Conservation (phyloP, 169 alveolate genomes). For the Theileria parva region DNA sequence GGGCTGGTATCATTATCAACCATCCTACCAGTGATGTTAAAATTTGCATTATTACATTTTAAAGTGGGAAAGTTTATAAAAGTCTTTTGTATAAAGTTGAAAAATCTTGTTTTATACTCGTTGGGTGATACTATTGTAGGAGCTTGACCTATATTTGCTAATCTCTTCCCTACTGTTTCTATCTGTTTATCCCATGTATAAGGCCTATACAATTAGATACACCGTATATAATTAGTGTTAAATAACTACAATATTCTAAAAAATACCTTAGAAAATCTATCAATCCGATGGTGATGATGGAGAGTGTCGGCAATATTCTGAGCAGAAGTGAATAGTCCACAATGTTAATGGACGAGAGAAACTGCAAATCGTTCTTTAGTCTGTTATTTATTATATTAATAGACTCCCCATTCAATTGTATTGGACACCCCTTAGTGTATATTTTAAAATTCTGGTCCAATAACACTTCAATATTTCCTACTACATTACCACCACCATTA, state of each 20-base stretch:
- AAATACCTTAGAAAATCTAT: constrained; percentile 55
- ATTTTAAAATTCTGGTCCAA: constrained; percentile 62
- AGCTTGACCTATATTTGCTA: constrained; percentile 63
- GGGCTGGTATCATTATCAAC: background rate
- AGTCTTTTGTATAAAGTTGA: constrained; percentile 21
- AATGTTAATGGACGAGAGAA: constrained; percentile 46
- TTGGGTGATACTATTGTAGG: constrained; percentile 66
- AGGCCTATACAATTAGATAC: constrained; percentile 26
- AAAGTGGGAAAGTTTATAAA: constrained; percentile 12
- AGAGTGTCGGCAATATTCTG: constrained; percentile 43
- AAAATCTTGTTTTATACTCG: constrained; percentile 55
- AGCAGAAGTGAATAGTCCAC: constrained; percentile 65
- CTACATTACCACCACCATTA: background rate
- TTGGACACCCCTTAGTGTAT: constrained; percentile 64
- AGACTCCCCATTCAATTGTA: constrained; percentile 20
- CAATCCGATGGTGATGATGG: constrained; percentile 43
- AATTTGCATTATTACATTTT: background rate
- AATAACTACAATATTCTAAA: background rate
- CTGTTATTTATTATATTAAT: background rate
- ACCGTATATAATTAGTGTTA: background rate
- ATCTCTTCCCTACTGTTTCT: constrained; percentile 64
- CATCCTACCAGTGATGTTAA: background rate
- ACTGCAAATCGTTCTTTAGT: constrained; percentile 40
- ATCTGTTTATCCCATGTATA: constrained; percentile 73
- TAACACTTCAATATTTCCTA: constrained; percentile 17